phyloP scores from a whole-genome alignment of 1,139 yeast species.

The Saccharomyces hybrid region DNA sequence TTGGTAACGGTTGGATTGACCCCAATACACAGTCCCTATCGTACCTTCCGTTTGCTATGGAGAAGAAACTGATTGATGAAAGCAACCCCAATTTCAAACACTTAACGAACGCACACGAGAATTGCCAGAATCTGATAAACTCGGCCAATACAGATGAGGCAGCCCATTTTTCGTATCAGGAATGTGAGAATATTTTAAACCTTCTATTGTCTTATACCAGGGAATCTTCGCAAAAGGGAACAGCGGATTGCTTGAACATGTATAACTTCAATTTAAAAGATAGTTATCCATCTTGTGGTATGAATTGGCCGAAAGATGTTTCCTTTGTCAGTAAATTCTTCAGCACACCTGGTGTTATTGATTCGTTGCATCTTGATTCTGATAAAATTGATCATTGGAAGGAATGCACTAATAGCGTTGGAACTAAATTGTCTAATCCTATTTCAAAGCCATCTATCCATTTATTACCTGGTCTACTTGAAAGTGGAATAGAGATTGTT shows the following conservation, averaged over 20 bases:
- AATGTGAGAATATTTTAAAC: slow-evolving; percentile 46
- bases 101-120: slow-evolving; percentile 46
- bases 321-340: slow-evolving; percentile 53
- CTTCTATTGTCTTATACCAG: slow-evolving; percentile 37
- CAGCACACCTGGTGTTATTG: slow-evolving; percentile 45
- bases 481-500: slow-evolving; percentile 49
- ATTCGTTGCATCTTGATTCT: slow-evolving; percentile 46
- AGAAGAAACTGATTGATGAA: slow-evolving; percentile 47
- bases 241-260: slow-evolving; percentile 62
- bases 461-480: slow-evolving; percentile 56
- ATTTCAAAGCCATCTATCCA: slow-evolving; percentile 54
- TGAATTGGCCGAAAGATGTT: slow-evolving; percentile 87
- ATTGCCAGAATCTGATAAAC: slow-evolving; percentile 50
- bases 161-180: slow-evolving; percentile 33
- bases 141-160: slow-evolving; percentile 15
- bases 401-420: slow-evolving; percentile 66
- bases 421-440: slow-evolving; percentile 43
- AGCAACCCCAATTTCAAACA: slow-evolving; percentile 36
- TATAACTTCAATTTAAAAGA: slow-evolving; percentile 72
- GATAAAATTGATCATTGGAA: slow-evolving; percentile 42
- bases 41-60: slow-evolving; percentile 63
- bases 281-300: slow-evolving; percentile 78
- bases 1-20: slow-evolving; percentile 97
- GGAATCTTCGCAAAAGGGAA: slow-evolving; percentile 20
- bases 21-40: slow-evolving; percentile 80